Base-by-base conservation (phyloP, 164 flowering plant species). In the Chimonanthus salicifolius region DNA sequence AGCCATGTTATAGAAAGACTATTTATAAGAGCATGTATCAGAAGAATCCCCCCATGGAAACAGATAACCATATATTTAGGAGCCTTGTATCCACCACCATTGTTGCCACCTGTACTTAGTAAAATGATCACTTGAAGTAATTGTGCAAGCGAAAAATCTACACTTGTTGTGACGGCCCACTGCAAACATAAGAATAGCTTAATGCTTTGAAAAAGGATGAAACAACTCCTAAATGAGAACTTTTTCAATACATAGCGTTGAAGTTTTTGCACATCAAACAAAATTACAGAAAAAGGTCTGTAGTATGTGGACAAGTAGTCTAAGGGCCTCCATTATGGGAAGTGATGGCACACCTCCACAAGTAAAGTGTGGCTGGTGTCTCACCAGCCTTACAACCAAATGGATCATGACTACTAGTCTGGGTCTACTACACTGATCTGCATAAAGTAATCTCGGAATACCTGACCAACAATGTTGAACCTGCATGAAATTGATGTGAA, bases 381-480 rank as follows among this genome's bases (percentile, higher is more conserved):
- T 33, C 33, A 33, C 33, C 33, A 33, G 33, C 33, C 33, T 33
- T 54, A 10, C 15, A 54, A 54, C 60, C 60, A 54, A 54, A 10
- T 4, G 15, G 60, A 54, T 10, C 4, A 54, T 10, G 60, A 54
- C 60, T 13, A 54, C 11, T 54, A 54, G 15, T 54, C 60, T 10
- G 0, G n/a, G 60, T 54, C 60, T 9, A 54, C 60, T 8, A 54
- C 60, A 54, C n/a, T 54, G 15, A 16, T 16, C 60, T 16, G 11
- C 15, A 33, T 33, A 33, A 21, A 3, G 58, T 47, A 48, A 18
- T 71, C 47, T 46, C n/a, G 66, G 70, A 60, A 16, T 87, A 94
- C 99, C 99, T 95, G 99, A 72, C 99, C 99, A 80, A 92, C 96
- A 80, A 95, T 95, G 86, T 95, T 95, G 85, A 88, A 95, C 99